Conservation (phyloP, 495 filamentous ascomycete genomes). For the Durotheca rogersii region DNA sequence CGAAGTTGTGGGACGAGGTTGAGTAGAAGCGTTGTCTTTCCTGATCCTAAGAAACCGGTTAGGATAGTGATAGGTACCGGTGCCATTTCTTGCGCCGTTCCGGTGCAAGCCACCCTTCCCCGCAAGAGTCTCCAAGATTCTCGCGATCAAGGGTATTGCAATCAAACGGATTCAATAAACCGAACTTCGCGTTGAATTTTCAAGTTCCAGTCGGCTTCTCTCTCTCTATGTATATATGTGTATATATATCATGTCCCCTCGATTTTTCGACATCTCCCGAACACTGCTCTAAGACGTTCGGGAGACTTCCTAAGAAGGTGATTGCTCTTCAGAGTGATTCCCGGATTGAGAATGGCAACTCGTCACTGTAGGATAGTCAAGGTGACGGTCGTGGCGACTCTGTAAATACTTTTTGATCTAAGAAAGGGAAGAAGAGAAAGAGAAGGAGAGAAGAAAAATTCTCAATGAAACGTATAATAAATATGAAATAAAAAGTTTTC, state of each 20-base stretch:
- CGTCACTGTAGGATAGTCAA: slow-evolving; percentile 47
- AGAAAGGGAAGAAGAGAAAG: slow-evolving; percentile 39
- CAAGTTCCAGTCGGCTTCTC: background rate
- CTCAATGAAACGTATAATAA: too few relatives aligned
- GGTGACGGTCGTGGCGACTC: slow-evolving; percentile 55
- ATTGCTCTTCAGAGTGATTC: slow-evolving; percentile 50
- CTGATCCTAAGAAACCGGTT: slow-evolving; percentile 91
- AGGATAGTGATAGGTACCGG: slow-evolving; percentile 90
- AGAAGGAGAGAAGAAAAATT: slow-evolving; percentile 17
- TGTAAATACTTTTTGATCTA: slow-evolving; percentile 57
- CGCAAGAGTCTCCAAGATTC: too few relatives aligned
- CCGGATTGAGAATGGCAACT: slow-evolving; percentile 50
- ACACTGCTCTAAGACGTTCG: slow-evolving; percentile 42
- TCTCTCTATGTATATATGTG: background rate
- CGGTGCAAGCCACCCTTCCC: too few relatives aligned
- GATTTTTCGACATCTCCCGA: slow-evolving; percentile 51
- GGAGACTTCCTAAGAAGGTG: slow-evolving; percentile 56
- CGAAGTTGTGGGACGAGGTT: slow-evolving; percentile 87
- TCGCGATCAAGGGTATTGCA: too few relatives aligned
- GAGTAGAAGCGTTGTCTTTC: slow-evolving; percentile 90
- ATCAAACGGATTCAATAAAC: background rate
- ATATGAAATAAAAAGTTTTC: too few relatives aligned
- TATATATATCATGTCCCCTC: slow-evolving; percentile 31
- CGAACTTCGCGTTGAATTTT: background rate
- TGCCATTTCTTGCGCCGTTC: slow-evolving; percentile 53